Base-by-base conservation (phyloP, 1,284 basidiomycete genomes). In the Marasmius sp. region DNA sequence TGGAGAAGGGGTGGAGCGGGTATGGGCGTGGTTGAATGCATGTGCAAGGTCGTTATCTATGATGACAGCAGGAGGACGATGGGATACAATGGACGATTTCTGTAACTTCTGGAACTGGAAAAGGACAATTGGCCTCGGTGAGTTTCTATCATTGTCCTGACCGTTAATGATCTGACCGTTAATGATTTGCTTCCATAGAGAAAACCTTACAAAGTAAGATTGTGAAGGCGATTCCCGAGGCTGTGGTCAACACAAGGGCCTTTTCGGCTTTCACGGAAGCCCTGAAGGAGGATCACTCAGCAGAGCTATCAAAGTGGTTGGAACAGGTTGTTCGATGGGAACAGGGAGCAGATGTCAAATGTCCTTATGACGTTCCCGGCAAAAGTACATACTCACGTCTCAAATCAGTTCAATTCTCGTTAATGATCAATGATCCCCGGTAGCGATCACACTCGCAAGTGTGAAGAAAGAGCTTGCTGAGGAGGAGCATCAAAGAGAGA, bases 1-100 rank as follows among this genome's bases (percentile, higher is more conserved):
- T 63, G 72, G 72, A 1, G 71, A 75, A 57, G 70, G 63, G 11
- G 63, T 67, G 3, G 72, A 76, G 58, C 64, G 68, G 14, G 64
- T 65, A 4, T 76, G 74, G 75, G 39, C 70, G 3, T 38, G 61
- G 9, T 63, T 65, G 37, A 73, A 76, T 61, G 58, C 61, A n/a
- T n/a, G n/a, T n/a, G n/a, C n/a, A n/a, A n/a, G n/a, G n/a, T n/a
- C n/a, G n/a, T n/a, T n/a, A n/a, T 51, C 61, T 11, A 69, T 74
- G 62, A 77, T 77, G 75, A 69, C 69, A 1, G 72, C 74, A 2
- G 72, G 71, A 1, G 59, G 55, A 48, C 65, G 71, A 1, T 50
- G 62, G 3, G 73, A 75, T 50, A 74, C 68, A 0, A 39, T 75
- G 2, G 69, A 76, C 50, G 70, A 75, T 48, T 70, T 72, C 49